Evolutionary conservation across 192 early-diverging fungal genomes (phyloP).

Genomic region (Mortierella alpina): DNA sequence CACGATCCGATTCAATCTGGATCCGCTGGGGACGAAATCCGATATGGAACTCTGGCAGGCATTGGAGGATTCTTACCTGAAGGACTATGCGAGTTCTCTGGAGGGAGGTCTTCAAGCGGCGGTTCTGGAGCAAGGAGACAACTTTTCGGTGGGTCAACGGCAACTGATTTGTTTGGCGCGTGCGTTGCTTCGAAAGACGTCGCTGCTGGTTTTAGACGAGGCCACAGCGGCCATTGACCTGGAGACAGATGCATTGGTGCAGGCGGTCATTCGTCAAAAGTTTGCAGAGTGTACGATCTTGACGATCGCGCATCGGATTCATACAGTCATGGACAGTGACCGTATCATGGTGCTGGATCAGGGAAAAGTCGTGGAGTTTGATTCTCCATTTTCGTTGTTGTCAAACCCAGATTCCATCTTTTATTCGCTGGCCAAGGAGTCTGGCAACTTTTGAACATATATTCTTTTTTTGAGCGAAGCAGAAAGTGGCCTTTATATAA

Average conservation of each 20-base stretch:
- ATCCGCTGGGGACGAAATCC: slow-evolving; percentile 62
- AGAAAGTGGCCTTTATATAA: too few relatives aligned
- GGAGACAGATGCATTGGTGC: slow-evolving; percentile 53
- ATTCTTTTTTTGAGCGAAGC: neutral
- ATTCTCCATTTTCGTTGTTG: slow-evolving; percentile 36
- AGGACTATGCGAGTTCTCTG: slow-evolving; percentile 67
- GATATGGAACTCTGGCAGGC: slow-evolving; percentile 75
- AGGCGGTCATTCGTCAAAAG: slow-evolving; percentile 54
- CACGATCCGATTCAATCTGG: slow-evolving; percentile 65
- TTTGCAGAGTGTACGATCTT: slow-evolving; percentile 61
- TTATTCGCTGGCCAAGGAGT: slow-evolving; percentile 59
- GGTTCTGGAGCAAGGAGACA: slow-evolving; percentile 81
- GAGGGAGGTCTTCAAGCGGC: slow-evolving; percentile 75
- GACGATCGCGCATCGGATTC: slow-evolving; percentile 67
- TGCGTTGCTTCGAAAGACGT: slow-evolving; percentile 65
- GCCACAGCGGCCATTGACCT: slow-evolving; percentile 62
- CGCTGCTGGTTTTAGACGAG: slow-evolving; percentile 71
- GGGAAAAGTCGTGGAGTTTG: slow-evolving; percentile 62
- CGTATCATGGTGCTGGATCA: slow-evolving; percentile 80
- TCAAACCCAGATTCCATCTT: slow-evolving; percentile 48
- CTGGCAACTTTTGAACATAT: slow-evolving; percentile 45
- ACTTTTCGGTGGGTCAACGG: slow-evolving; percentile 85
- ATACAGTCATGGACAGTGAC: slow-evolving; percentile 71
- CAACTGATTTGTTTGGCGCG: slow-evolving; percentile 78
- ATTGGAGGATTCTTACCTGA: slow-evolving; percentile 73